Conservation (phyloP, 768 basidiomycete species). For the Tricholoma matsutake region DNA sequence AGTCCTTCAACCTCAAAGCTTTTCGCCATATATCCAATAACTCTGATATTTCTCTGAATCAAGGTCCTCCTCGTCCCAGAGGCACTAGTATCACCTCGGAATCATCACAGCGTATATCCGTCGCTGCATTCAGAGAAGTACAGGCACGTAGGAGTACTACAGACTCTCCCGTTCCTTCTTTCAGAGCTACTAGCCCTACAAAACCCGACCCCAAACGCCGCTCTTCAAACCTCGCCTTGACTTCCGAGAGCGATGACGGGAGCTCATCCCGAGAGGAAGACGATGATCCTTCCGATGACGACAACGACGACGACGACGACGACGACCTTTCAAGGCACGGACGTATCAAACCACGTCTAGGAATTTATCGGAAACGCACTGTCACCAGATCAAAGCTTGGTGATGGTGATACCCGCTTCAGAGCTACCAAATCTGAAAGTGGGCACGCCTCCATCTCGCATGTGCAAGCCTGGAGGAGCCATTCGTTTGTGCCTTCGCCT, state of each 20-base stretch:
- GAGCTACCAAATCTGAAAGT: conserved; percentile 38
- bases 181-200: conserved; percentile 29
- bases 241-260: conserved; percentile 8
- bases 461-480: background rate
- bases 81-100: conserved; percentile 59
- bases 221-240: conserved; percentile 15
- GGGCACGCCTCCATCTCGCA: conserved; percentile 31
- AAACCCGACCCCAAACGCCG: background rate
- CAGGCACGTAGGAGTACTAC: conserved; percentile 64
- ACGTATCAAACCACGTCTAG: no score
- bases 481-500: background rate
- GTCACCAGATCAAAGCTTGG: conserved; percentile 8
- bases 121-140: conserved; percentile 79
- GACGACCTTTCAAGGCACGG: no score
- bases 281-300: conserved; percentile 21
- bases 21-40: conserved; percentile 62
- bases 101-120: conserved; percentile 70
- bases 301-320: background rate
- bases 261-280: conserved; percentile 15
- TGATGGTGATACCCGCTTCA: conserved; percentile 14
- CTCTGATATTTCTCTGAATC: conserved; percentile 26
- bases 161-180: conserved; percentile 53
- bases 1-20: conserved; percentile 70
- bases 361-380: conserved; percentile 11
- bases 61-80: conserved; percentile 50